phyloP scores from a whole-genome alignment of 2,329 filamentous ascomycete species.

The Neofusicoccum sp. region DNA sequence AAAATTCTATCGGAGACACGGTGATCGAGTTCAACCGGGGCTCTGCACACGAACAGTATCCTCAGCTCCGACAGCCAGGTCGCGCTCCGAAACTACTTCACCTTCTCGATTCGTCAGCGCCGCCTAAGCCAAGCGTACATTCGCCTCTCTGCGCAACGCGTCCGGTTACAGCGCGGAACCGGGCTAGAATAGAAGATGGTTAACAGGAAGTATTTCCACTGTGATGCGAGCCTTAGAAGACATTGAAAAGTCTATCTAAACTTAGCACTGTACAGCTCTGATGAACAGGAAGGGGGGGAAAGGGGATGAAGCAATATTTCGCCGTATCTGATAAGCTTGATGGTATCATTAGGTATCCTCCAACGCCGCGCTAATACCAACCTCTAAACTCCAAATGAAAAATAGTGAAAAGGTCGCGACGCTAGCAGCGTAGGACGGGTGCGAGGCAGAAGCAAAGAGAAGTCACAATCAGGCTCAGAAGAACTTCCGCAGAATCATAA shows the following conservation, averaged over 20 bases:
- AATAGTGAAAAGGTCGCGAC: background rate
- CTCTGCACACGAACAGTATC: too few relatives aligned
- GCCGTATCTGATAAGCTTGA: background rate
- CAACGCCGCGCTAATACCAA: conserved; percentile 5
- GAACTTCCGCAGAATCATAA: conserved; percentile 62
- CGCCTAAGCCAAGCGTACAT: too few relatives aligned
- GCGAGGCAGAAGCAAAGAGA: background rate
- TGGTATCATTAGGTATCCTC: background rate
- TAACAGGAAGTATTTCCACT: too few relatives aligned
- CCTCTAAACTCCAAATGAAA: background rate
- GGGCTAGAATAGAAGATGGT: too few relatives aligned
- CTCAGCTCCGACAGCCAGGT: too few relatives aligned
- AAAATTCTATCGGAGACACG: too few relatives aligned
- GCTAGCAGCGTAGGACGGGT: background rate
- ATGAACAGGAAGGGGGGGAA: too few relatives aligned
- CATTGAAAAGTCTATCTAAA: background rate
- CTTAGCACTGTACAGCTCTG: background rate
- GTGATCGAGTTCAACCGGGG: too few relatives aligned
- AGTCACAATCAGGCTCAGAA: conserved; percentile 14
- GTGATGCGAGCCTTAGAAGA: background rate
- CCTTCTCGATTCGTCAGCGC: too few relatives aligned
- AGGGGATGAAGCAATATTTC: background rate
- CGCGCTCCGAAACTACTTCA: too few relatives aligned
- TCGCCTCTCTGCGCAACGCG: too few relatives aligned
- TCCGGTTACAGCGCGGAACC: too few relatives aligned